A percentile compares a stretch with the other conserved stretches of the same genome.
Evolutionary conservation across 83 land plant species (phyloP).

Genomic region (Larix sibirica): DNA sequence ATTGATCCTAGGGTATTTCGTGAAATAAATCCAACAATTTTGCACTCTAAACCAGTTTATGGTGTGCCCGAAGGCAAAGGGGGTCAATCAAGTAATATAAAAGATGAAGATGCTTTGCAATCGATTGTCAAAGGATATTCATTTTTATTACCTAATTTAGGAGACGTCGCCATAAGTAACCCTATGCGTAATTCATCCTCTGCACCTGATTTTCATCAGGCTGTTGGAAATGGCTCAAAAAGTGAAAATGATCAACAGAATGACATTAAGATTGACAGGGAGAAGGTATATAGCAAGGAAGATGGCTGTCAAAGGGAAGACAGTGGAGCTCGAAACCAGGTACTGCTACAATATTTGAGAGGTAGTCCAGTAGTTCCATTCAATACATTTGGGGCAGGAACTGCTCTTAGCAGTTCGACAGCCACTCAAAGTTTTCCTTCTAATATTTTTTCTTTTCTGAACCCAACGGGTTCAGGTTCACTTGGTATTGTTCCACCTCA

Average conservation of each 20-base stretch:
- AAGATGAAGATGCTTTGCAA: conserved; percentile 14
- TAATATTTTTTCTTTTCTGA: conserved; percentile 11
- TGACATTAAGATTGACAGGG: conserved; percentile 11
- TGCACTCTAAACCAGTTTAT: conserved; percentile 5
- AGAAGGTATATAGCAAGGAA: conserved; percentile 11
- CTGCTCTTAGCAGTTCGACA: neutral
- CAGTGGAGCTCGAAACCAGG: conserved; percentile 9
- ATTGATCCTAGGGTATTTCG: conserved; percentile 1
- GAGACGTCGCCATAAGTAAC: neutral
- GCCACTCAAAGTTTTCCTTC: conserved; percentile 6
- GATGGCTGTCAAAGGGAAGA: conserved; percentile 1
- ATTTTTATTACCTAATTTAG: conserved; percentile 2
- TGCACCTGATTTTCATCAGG: neutral
- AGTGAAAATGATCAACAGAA: neutral
- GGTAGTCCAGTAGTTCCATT: conserved; percentile 8
- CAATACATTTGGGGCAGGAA: conserved; percentile 8
- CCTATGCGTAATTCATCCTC: neutral
- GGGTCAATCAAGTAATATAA: conserved; percentile 1
- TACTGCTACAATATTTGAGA: conserved; percentile 15
- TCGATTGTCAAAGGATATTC: conserved; percentile 4
- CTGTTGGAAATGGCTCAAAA: conserved; percentile 2
- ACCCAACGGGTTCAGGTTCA: conserved; percentile 5
- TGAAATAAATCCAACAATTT: conserved; percentile 15
- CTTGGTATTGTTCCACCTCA: conserved; percentile 10
- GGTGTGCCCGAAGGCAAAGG: conserved; percentile 15